Evolutionary conservation across 345 rosid species (phyloP).

Genomic region (Jatropha curcas): DNA sequence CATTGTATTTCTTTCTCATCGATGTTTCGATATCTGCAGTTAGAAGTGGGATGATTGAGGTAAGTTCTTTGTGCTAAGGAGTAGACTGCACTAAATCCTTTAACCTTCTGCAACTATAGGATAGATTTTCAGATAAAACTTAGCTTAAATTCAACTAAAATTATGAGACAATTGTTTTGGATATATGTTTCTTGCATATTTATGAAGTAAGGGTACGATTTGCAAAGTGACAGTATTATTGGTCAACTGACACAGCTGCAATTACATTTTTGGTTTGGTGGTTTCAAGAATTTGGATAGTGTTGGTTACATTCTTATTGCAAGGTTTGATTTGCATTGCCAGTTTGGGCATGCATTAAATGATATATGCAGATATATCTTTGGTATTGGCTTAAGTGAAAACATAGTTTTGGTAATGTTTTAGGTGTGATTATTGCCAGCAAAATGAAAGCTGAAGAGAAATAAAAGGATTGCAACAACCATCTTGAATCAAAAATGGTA

Average conservation of each 20-base stretch:
- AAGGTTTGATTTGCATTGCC: neutral
- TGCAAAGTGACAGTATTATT: neutral
- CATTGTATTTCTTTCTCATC: conserved; percentile 89
- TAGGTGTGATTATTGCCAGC: neutral
- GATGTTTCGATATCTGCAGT: conserved; percentile 91
- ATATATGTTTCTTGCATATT: neutral
- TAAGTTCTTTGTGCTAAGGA: conserved; percentile 39
- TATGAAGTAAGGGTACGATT: neutral
- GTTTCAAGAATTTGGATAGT: conserved; percentile 3
- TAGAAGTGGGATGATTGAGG: conserved; percentile 98
- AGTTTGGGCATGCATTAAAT: neutral
- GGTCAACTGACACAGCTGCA: neutral
- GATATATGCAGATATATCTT: neutral
- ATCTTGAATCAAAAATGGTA: conserved; percentile 1
- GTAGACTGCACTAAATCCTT: neutral
- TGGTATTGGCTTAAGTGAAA: neutral
- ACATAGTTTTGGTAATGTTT: neutral
- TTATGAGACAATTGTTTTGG: conserved; percentile 3
- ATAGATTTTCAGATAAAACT: neutral
- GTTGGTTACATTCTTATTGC: neutral
- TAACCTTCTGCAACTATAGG: neutral
- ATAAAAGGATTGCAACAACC: neutral
- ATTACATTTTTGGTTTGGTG: neutral
- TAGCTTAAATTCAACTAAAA: neutral
- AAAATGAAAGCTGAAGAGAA: neutral